Percentiles rank a stretch among this genome's conserved stretches.
Evolutionary conservation across 176 grass and related monocot genomes (phyloP).

Genomic region (Oryza officinalis): DNA sequence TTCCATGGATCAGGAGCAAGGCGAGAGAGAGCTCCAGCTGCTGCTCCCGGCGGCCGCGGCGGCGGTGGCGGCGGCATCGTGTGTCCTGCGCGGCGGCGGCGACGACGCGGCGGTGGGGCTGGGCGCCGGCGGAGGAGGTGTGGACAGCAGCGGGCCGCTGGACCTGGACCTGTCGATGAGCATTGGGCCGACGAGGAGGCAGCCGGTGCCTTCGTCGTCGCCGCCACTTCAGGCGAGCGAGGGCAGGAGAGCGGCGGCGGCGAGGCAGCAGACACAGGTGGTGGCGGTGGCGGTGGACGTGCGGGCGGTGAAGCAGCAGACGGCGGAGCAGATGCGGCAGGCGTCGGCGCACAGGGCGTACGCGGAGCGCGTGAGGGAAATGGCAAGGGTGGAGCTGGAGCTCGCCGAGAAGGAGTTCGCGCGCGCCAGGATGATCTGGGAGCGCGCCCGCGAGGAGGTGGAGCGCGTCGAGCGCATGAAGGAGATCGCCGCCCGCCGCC

Average conservation of each 20-base stretch:
- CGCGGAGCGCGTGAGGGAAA: constrained; percentile 76
- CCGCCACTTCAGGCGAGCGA: constrained; percentile 20
- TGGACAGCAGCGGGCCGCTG: constrained; percentile 35
- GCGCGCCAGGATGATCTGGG: constrained; percentile 81
- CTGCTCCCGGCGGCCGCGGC: constrained; percentile 43
- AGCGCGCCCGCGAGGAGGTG: constrained; percentile 78
- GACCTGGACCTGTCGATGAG: constrained; percentile 87
- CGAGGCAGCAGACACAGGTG: background rate
- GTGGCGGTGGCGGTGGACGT: constrained; percentile 17
- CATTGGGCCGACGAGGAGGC: constrained; percentile 46
- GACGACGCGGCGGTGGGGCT: background rate
- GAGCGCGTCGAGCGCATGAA: constrained; percentile 96
- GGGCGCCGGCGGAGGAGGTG: background rate
- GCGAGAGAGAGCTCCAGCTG: constrained; percentile 59
- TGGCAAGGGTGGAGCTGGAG: constrained; percentile 78
- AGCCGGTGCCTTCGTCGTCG: background rate
- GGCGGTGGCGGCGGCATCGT: constrained; percentile 5
- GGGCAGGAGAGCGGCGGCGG: background rate
- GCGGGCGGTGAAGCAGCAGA: constrained; percentile 71
- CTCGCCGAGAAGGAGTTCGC: constrained; percentile 89
- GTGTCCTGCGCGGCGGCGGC: background rate
- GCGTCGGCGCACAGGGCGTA: constrained; percentile 76
- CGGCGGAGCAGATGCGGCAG: constrained; percentile 80
- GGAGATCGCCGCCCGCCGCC: constrained; percentile 65
- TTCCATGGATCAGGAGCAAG: constrained; percentile 67